Conservation (phyloP, 23 red algal genomes). For the Gracilaria caudata region DNA sequence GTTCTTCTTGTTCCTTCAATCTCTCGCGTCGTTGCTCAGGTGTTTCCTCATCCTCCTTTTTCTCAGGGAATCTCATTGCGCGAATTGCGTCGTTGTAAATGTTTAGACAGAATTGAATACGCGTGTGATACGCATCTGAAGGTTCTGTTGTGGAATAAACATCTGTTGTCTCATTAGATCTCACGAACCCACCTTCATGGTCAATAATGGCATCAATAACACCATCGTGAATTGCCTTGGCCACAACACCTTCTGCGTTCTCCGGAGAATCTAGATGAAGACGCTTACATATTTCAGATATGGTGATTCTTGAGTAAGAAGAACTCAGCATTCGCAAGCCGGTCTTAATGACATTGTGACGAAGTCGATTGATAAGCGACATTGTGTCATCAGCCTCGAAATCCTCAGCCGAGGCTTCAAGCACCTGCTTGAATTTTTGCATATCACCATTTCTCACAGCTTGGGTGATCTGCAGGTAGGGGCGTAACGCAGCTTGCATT, state of each 20-base stretch:
- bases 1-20: conserved; percentile 96
- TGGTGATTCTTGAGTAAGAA: conserved; percentile 92
- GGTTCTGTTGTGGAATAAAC: conserved; percentile 89
- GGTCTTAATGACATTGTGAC: conserved; percentile 99
- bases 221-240: conserved; percentile 96
- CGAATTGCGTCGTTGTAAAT: conserved; percentile 95
- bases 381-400: conserved; percentile 84
- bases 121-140: conserved; percentile 82
- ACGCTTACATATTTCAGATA: conserved; percentile 76
- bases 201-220: conserved; percentile 97
- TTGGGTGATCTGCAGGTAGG: conserved; percentile 88
- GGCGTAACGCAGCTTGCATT: conserved; percentile 78
- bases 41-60: conserved; percentile 79
- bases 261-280: conserved; percentile 73
- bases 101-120: conserved; percentile 96
- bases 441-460: conserved; percentile 90
- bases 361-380: conserved; percentile 85
- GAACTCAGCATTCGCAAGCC: conserved; percentile 83
- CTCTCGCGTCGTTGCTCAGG: conserved; percentile 77
- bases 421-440: conserved; percentile 77
- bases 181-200: conserved; percentile 70
- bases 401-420: conserved; percentile 54
- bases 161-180: conserved; percentile 78
- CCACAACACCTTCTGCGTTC: conserved; percentile 90
- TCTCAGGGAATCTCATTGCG: conserved; percentile 97